Conservation (phyloP, 1,284 basidiomycete genomes). For the Coniophora puteana region DNA sequence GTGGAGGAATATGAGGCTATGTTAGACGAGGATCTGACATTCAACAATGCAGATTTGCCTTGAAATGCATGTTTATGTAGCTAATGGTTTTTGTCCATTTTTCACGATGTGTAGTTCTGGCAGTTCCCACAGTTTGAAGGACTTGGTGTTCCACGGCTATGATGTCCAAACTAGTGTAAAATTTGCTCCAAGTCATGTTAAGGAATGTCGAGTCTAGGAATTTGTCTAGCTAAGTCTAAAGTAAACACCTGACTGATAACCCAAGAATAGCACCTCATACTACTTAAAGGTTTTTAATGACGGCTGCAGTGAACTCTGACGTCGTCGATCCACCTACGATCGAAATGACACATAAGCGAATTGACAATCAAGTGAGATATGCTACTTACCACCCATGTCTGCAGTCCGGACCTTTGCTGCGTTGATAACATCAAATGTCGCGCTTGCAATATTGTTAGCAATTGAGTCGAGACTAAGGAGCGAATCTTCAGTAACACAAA, state of each 20-base stretch:
- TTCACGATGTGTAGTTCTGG: too few species aligned
- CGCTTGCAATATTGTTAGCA: constrained; percentile 92
- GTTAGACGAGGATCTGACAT: constrained; percentile 39
- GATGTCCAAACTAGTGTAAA: constrained; percentile 3
- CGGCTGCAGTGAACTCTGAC: constrained; percentile 87
- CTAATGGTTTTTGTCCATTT: too few species aligned
- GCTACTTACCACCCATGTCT: constrained; percentile 87
- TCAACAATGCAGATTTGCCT: constrained; percentile 41
- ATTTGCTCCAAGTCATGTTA: not conserved
- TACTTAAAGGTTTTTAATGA: constrained; percentile 70
- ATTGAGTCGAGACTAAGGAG: constrained; percentile 77
- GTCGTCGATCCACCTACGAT: constrained; percentile 77
- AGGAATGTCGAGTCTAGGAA: not conserved
- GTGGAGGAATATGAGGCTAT: constrained; percentile 51
- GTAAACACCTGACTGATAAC: constrained; percentile 4
- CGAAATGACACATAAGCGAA: constrained; percentile 4
- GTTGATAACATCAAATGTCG: constrained; percentile 93
- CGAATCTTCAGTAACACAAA: constrained; percentile 8
- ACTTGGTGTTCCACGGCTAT: not conserved
- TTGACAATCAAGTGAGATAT: constrained; percentile 2
- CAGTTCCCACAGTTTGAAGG: not conserved
- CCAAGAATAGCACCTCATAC: not conserved
- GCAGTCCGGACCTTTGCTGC: constrained; percentile 89
- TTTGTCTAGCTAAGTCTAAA: constrained; percentile 2
- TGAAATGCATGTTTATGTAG: too few species aligned